Evolutionary conservation across 768 basidiomycete species (phyloP).

Genomic region (Saitozyma podzolica): DNA sequence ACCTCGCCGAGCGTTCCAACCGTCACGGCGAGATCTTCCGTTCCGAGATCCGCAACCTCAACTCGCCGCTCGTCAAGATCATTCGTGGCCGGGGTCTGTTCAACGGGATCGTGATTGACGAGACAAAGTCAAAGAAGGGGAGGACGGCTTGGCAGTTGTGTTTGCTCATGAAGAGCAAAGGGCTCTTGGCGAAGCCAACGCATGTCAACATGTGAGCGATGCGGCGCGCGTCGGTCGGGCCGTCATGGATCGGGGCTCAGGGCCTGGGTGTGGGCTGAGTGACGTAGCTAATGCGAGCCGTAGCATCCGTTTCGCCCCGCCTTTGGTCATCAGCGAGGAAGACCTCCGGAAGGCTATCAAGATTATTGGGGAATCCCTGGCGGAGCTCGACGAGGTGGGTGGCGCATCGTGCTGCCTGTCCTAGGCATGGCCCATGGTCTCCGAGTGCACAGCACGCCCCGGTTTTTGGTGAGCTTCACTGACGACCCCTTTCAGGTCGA

Average conservation of each 20-base stretch:
- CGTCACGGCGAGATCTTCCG: constrained; percentile 81
- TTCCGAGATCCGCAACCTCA: constrained; percentile 51
- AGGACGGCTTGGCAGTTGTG: constrained; percentile 95
- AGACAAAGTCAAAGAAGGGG: constrained; percentile 70
- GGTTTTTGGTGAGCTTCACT: too few relatives aligned
- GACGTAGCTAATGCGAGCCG: neutral
- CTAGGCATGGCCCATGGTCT: too few relatives aligned
- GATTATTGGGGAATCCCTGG: constrained; percentile 73
- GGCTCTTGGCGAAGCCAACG: constrained; percentile 93
- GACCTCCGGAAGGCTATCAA: constrained; percentile 73
- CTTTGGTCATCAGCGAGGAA: constrained; percentile 86
- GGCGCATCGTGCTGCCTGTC: too few relatives aligned
- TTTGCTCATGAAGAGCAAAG: constrained; percentile 82
- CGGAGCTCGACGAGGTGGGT: constrained; percentile 74
- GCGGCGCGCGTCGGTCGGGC: constrained; percentile 3
- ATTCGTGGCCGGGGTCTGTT: constrained; percentile 86
- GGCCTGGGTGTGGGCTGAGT: neutral
- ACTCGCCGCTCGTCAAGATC: constrained; percentile 65
- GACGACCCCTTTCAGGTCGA: constrained; percentile 34
- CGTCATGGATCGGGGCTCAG: neutral
- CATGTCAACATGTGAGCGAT: constrained; percentile 82
- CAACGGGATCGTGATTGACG: constrained; percentile 92
- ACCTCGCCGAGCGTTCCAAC: constrained; percentile 76
- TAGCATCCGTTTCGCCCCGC: constrained; percentile 95
- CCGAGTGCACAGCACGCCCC: too few relatives aligned